phyloP scores from a whole-genome alignment of 192 early-diverging fungal genomes.

The Gryganskiella cystojenkinii region DNA sequence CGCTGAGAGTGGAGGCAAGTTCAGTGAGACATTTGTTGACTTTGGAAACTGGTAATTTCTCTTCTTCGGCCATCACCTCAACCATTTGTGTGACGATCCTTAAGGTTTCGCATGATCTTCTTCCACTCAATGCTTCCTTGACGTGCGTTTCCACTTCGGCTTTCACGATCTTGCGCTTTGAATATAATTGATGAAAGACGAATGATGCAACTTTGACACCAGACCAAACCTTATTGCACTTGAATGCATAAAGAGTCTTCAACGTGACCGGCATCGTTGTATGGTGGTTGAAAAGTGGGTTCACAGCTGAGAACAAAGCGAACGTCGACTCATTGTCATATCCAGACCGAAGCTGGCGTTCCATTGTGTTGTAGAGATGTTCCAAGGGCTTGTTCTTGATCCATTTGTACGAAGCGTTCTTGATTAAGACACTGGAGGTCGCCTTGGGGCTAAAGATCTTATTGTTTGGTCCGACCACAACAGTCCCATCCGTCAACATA shows the following conservation, averaged over 20 bases:
- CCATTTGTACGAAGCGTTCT: too few species aligned
- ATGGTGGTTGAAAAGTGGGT: conserved; percentile 18
- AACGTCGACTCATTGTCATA: conserved; percentile 20
- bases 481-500: conserved; percentile 4
- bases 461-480: conserved; percentile 3
- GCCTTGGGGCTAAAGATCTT: neutral
- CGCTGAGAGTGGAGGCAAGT: conserved; percentile 6
- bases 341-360: conserved; percentile 24
- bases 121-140: conserved; percentile 10
- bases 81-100: conserved; percentile 17
- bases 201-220: conserved; percentile 21
- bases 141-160: conserved; percentile 8
- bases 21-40: conserved; percentile 26
- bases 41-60: conserved; percentile 26
- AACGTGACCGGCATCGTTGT: conserved; percentile 17
- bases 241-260: conserved; percentile 16
- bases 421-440: conserved; percentile 1
- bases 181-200: conserved; percentile 22
- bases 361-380: conserved; percentile 7
- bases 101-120: conserved; percentile 23
- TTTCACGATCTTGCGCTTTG: conserved; percentile 4
- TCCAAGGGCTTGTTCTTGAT: neutral
- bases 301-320: conserved; percentile 18
- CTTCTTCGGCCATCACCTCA: conserved; percentile 29
- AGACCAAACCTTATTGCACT: conserved; percentile 20